Percentiles rank a stretch among this genome's conserved stretches.
phyloP scores from a whole-genome alignment of 2,329 filamentous ascomycete species.

The Colletotrichum nymphaeae region DNA sequence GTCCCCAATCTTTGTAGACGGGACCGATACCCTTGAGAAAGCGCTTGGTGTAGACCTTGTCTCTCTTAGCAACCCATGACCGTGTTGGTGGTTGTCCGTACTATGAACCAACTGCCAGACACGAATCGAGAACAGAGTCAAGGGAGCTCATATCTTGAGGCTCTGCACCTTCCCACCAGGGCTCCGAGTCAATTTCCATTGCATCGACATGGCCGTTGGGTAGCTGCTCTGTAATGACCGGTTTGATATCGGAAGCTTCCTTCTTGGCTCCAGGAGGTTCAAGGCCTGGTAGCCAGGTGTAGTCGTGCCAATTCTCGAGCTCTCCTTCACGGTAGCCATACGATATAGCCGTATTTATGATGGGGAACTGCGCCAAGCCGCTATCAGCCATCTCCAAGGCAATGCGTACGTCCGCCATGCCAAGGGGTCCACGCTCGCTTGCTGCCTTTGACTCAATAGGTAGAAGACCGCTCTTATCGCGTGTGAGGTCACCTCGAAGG shows the following conservation, averaged over 20 bases:
- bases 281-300: slow-evolving; percentile 59
- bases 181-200: slow-evolving; percentile 69
- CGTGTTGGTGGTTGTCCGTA: slow-evolving; percentile 12
- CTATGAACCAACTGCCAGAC: slow-evolving; percentile 58
- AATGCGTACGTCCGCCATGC: slow-evolving; percentile 82
- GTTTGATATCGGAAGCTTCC: slow-evolving; percentile 45
- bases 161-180: slow-evolving; percentile 73
- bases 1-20: slow-evolving; percentile 15
- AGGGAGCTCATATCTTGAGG: slow-evolving; percentile 62
- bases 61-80: slow-evolving; percentile 9
- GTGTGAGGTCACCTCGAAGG: slow-evolving; percentile 77
- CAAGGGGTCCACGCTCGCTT: slow-evolving; percentile 76
- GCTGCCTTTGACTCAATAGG: slow-evolving; percentile 85
- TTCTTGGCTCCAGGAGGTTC: slow-evolving; percentile 20
- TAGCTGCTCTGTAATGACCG: slow-evolving; percentile 47
- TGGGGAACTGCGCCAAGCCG: slow-evolving; percentile 81
- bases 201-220: slow-evolving; percentile 64
- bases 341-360: slow-evolving; percentile 77
- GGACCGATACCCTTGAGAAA: slow-evolving; percentile 20
- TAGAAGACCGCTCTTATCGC: slow-evolving; percentile 81
- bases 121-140: slow-evolving; percentile 68
- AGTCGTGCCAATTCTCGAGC: slow-evolving; percentile 74
- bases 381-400: slow-evolving; percentile 81
- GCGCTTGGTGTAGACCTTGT: slow-evolving; percentile 20
- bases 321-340: slow-evolving; percentile 81